These are phyloP conservation scores for Amphicarpaea edgeworthii DNA, from an alignment of 306 rosid species.

Conservation along the genomic window DNA sequence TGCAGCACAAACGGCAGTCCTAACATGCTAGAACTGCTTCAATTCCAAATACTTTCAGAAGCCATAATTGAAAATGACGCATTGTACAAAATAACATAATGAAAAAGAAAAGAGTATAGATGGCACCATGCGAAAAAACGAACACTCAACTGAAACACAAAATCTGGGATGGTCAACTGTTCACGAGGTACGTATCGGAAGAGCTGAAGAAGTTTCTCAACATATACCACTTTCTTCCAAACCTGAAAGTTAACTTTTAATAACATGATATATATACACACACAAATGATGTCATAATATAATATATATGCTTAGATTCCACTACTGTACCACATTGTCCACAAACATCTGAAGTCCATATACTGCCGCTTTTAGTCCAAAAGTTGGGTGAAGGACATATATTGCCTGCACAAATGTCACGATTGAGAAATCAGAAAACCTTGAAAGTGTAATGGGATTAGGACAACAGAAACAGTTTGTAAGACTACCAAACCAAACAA, in stretches of 20 bases:
- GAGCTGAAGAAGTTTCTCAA: slow-evolving; percentile 83
- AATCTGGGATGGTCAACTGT: slow-evolving; percentile 91
- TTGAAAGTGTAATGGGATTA: slow-evolving; percentile 1
- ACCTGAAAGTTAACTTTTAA: slow-evolving; percentile 54
- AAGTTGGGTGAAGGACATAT: slow-evolving; percentile 87
- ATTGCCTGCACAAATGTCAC: slow-evolving; percentile 67
- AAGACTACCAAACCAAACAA: slow-evolving; percentile 46
- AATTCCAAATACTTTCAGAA: slow-evolving; percentile 26
- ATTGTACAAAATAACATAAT: slow-evolving; percentile 11
- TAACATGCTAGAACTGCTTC: slow-evolving; percentile 14
- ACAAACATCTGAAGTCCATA: slow-evolving; percentile 78
- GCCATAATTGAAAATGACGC: slow-evolving; percentile 14
- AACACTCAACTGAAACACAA: slow-evolving; percentile 87
- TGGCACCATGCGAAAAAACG: neutral
- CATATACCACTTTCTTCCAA: slow-evolving; percentile 91
- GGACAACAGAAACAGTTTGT: slow-evolving; percentile 32
- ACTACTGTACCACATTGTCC: slow-evolving; percentile 70
- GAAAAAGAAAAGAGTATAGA: slow-evolving; percentile 2
- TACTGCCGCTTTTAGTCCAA: slow-evolving; percentile 86
- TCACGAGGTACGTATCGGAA: slow-evolving; percentile 92
- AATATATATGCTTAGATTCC: slow-evolving; percentile 28
- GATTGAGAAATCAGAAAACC: slow-evolving; percentile 48
- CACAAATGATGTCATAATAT: neutral
- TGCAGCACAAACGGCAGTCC: neutral
- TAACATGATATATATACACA: slow-evolving; percentile 9